Base-by-base conservation (phyloP, 2,329 filamentous ascomycete species). In the Ceratocystis cacaofunesta region DNA sequence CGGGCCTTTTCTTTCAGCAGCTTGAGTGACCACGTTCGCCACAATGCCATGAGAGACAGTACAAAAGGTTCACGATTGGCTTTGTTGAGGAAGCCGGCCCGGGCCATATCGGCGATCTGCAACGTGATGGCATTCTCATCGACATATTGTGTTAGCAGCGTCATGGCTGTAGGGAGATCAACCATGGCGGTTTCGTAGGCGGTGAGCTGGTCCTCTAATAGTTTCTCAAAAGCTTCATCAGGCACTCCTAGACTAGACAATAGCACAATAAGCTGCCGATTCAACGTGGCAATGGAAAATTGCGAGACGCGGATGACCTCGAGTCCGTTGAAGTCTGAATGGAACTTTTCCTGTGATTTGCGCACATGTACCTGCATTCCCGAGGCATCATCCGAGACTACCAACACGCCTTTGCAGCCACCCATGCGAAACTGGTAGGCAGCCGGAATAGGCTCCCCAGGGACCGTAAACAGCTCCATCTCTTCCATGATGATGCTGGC, bases 361-460 rank as follows among this genome's bases (percentile, higher is more conserved):
- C 94, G 85, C 62, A 96, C 85, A 63, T 89, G 85, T 0, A 97
- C 82, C 66, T 92, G 84, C 36, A 80, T 82, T 0, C 80, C 81
- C 68, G 81, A 81, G 8, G 86, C 82, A 3, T 86, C 80, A 0
- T 88, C 83, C 75, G 89, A 92, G 3, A 90, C 80, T 0, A 85
- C 84, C 19, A 99, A 78, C 15, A 99, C 85, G 0, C 94, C 94
- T 76, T 99, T 99, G 76, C 86, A 92, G 1, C 94, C 94, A 7
- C 90, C 92, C 70, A 96, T 84, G 6, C 94, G 88, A 71, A 97
- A 96, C 71, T 99, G 94, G 69, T 89, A 92, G 0, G 89, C 88
- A 0, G 91, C 95, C 0, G 94, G 92, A 4, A 83, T 77, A 12
- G 66, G 66, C 43, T 67, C 63, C 4, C 66, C 66, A 1, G 63